These are phyloP conservation scores for Phialophora tarda DNA, from an alignment of 2,329 filamentous ascomycete genomes.

Conservation along the genomic window DNA sequence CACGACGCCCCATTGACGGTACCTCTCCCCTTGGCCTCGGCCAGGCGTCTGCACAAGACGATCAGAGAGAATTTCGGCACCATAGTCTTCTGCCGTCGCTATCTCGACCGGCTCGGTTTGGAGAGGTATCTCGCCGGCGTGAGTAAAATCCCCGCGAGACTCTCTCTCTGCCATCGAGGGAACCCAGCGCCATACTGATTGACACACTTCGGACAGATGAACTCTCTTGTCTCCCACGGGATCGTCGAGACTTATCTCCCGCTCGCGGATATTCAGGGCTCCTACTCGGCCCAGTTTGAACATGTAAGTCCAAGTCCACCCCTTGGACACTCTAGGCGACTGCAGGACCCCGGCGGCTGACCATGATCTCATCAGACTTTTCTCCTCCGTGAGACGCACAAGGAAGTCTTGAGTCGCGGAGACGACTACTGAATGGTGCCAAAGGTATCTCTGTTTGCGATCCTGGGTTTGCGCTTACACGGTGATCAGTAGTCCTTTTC, in stretches of 20 bases:
- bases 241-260: slow-evolving; percentile 64
- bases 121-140: slow-evolving; percentile 65
- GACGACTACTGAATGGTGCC: slow-evolving; percentile 53
- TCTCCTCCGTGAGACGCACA: slow-evolving; percentile 43
- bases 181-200: not conserved
- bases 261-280: slow-evolving; percentile 63
- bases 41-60: slow-evolving; percentile 62
- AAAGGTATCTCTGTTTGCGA: not conserved
- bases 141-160: slow-evolving; percentile 40
- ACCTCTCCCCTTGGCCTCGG: slow-evolving; percentile 56
- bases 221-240: slow-evolving; percentile 62
- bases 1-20: slow-evolving; percentile 45
- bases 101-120: slow-evolving; percentile 67
- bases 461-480: not conserved
- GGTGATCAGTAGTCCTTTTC: slow-evolving; percentile 10
- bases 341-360: not conserved
- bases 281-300: slow-evolving; percentile 69
- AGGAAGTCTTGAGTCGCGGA: slow-evolving; percentile 61
- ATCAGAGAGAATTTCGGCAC: slow-evolving; percentile 69
- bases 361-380: slow-evolving; percentile 45
- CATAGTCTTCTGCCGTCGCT: slow-evolving; percentile 66
- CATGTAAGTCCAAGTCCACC: slow-evolving; percentile 49
- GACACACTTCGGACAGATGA: slow-evolving; percentile 54
- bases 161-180: not conserved
- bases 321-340: not conserved